Base-by-base conservation (phyloP, 2,329 filamentous ascomycete species). In the Pseudonectria buxi region DNA sequence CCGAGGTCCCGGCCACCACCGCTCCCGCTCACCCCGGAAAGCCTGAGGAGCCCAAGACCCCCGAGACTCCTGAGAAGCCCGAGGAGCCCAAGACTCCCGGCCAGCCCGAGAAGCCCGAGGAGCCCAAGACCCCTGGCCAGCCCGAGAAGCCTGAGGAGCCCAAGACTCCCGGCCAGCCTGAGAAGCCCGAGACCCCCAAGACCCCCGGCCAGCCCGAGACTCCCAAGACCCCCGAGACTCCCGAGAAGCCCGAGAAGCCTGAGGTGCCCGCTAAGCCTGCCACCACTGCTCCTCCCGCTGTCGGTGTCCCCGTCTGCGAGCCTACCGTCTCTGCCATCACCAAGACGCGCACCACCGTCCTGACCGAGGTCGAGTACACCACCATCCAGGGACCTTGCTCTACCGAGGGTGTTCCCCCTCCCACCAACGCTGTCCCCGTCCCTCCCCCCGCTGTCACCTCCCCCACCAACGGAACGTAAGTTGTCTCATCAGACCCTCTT, bases 261-360 rank as follows among this genome's bases (percentile, higher is more conserved):
- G n/a, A n/a, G n/a, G n/a, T n/a, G n/a, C n/a, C n/a, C n/a, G n/a
- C n/a, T n/a, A n/a, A n/a, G n/a, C n/a, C 56, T 31, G 53, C 49
- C 25, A 44, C 47, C 41, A 38, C 46, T 22, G 18, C 18, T 22
- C 30, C 25, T 28, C 37, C 28, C 10, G 32, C 10, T 26, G 32
- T 22, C 30, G 16, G 27, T 22, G n/a, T 24, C 13, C 32, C 40
- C 7, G 41, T 41, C 39, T 58, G 56, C 50, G 57, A 62, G 31
- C 55, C 53, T 58, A 65, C 65, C 31, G 65, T 73, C 57, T 63
- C 63, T 54, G 68, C 69, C 54, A 68, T 73, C 63, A 71, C 70
- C 57, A 74, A 71, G 64, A 68, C 59, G 46, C 64, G 71, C 64
- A 74, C 71, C 60, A 75, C 71, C 43, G 69, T 74, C 52, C 55